Base-by-base conservation (phyloP, 2,329 filamentous ascomycete species). In the Elsinoe ampelina region DNA sequence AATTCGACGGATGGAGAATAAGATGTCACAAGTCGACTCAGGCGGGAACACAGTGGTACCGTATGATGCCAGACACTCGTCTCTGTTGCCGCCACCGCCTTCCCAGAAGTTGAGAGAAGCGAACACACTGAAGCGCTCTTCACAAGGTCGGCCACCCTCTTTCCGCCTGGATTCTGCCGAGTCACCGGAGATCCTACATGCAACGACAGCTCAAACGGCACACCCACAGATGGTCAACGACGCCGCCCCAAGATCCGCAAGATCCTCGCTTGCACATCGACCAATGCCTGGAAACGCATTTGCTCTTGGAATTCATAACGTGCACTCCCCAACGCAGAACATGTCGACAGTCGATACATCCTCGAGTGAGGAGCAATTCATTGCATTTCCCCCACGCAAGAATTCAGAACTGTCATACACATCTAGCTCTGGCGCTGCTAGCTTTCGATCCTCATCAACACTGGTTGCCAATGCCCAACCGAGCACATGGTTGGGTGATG, bases 301-400 rank as follows among this genome's bases (percentile, higher is more conserved):
- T 43, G 52, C 52, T 11, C 42, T 45, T n/a, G 39, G 54, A n/a
- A 56, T 56, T 11, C 36, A 42, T 15, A 42, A 39, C 12, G 8
- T 55, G n/a, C 30, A 26, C n/a, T 22, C 26, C 11, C 12, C 15
- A 13, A 15, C 36, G 22, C 35, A 19, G 17, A 30, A 13, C 22
- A 30, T 26, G 20, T 45, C 19, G 5, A 34, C 50, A 12, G 34
- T 39, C 3, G 39, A 19, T n/a, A n/a, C 26, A 15, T 36, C 20
- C 8, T 15, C 52, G 6, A 11, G 17, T 5, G 47, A 54, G 13
- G 87, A 92, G 61, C 38, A 45, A 17, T 95, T 95, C 59, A 74
- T 95, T 55, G 73, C 80, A 0, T 92, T 95, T 65, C 81, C 87
- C 0, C 76, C 84, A 1, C 80, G 84, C 19, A 89, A 92, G 63